Base-by-base conservation (phyloP, 1,284 basidiomycete species). In the Polyporus tsugae region DNA sequence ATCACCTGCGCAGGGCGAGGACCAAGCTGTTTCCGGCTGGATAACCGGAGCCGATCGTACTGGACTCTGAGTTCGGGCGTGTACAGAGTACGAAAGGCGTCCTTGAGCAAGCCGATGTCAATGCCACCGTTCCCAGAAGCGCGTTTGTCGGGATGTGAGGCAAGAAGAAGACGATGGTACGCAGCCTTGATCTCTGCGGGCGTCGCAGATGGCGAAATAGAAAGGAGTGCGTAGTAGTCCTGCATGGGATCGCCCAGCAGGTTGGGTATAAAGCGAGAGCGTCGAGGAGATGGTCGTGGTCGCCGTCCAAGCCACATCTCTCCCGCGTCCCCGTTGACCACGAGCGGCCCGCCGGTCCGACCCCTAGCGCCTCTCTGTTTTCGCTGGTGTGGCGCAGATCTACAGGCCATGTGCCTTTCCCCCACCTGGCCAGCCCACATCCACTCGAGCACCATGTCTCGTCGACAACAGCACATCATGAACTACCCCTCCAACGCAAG, bases 1-100 rank as follows among this genome's bases (percentile, higher is more conserved):
- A 94, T 79, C n/a, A 92, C 80, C 71, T 93, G 89, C 0, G 93
- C 92, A 2, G 93, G 92, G 65, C 93, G 82, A 22, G 89, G 87
- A 4, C 80, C 82, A n/a, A 19, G 71, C 61, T 19, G 46, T 52
- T 57, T 57, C 7, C 58, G 60, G 15, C 67, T 42, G 22, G 35
- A 60, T 13, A 38, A 36, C n/a, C 72, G 67, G 72, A 71, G 53
- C 41, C 73, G 72, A 71, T 94, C 89, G 74, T 93, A 90, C 60
- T 79, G 75, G 22, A 78, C 77, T 1, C 91, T 85, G 15, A 81
- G 77, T 10, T 79, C 73, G 0, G 83, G 78, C 5, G 85, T 79
- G 19, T 86, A 86, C 4, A 93, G 84, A 0, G 85, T 87, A 38
- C 72, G 75, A 73, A 89, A 91, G 0, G 92, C 92, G 53, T 88